These are phyloP conservation scores for Arachnomyces sp. DNA, from an alignment of 2,329 filamentous ascomycete genomes.

Conservation along the genomic window DNA sequence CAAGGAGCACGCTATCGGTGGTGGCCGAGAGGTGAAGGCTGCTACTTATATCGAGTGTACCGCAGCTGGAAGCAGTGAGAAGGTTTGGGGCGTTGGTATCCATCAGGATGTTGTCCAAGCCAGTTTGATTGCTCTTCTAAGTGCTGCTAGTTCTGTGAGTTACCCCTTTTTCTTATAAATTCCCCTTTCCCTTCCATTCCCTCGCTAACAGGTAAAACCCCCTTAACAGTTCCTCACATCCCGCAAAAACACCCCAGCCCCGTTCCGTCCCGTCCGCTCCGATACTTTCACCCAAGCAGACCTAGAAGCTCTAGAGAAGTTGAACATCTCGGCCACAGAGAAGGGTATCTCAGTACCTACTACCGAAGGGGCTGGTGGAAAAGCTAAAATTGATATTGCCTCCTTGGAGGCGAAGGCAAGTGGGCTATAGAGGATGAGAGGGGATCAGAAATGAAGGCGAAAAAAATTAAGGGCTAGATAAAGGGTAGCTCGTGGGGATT, in stretches of 20 bases:
- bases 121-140: conserved; percentile 75
- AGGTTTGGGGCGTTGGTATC: conserved; percentile 84
- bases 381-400: conserved; percentile 13
- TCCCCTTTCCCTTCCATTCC: background rate
- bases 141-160: conserved; percentile 77
- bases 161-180: conserved; percentile 1
- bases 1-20: conserved; percentile 88
- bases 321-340: conserved; percentile 23
- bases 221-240: conserved; percentile 64
- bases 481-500: no score
- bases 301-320: conserved; percentile 34
- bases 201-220: background rate
- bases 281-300: conserved; percentile 41
- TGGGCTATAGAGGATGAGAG: background rate
- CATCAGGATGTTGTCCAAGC: conserved; percentile 89
- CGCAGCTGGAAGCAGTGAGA: conserved; percentile 55
- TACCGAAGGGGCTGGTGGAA: conserved; percentile 10
- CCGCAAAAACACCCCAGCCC: conserved; percentile 59
- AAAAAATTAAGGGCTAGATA: no score
- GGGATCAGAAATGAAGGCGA: no score
- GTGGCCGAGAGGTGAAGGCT: conserved; percentile 76
- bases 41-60: conserved; percentile 91
- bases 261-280: conserved; percentile 51
- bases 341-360: conserved; percentile 14
- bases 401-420: conserved; percentile 12